These are phyloP conservation scores for Inga laurina DNA, from an alignment of 306 rosid genomes.

Conservation along the genomic window DNA sequence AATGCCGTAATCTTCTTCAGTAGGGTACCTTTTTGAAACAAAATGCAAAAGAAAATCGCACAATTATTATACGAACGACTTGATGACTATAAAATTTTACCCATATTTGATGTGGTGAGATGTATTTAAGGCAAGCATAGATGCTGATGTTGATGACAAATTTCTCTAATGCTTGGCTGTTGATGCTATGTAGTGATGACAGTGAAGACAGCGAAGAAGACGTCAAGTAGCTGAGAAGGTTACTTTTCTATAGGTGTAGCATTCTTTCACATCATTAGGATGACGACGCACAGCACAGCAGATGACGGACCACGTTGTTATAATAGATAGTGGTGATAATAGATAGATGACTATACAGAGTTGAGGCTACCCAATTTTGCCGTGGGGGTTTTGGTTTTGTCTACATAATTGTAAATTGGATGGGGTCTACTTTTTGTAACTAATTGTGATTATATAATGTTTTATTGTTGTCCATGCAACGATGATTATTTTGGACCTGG, in stretches of 20 bases:
- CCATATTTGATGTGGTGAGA: not conserved
- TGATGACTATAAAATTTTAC: not conserved
- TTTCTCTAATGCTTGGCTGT: constrained; percentile 19
- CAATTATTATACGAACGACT: not conserved
- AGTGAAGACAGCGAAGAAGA: constrained; percentile 82
- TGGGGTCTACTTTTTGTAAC: constrained; percentile 13
- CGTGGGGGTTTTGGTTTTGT: constrained; percentile 34
- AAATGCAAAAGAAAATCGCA: not conserved
- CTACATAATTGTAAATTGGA: constrained; percentile 44
- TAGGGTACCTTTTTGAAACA: too few species aligned
- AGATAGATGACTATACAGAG: constrained; percentile 25
- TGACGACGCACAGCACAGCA: not conserved
- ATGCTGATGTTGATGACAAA: not conserved
- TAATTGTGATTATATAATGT: constrained; percentile 26
- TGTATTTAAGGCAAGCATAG: not conserved
- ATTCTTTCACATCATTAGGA: constrained; percentile 16
- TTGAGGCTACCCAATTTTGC: constrained; percentile 53
- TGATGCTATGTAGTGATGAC: constrained; percentile 65
- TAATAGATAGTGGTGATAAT: not conserved
- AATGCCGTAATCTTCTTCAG: not conserved
- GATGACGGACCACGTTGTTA: constrained; percentile 24
- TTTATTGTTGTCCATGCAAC: not conserved
- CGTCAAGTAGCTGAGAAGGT: constrained; percentile 48
- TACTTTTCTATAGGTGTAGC: not conserved
- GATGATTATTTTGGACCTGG: too few species aligned